Evolutionary conservation across 73 alveolate species (phyloP).

Genomic region (Stentor roeselii): DNA sequence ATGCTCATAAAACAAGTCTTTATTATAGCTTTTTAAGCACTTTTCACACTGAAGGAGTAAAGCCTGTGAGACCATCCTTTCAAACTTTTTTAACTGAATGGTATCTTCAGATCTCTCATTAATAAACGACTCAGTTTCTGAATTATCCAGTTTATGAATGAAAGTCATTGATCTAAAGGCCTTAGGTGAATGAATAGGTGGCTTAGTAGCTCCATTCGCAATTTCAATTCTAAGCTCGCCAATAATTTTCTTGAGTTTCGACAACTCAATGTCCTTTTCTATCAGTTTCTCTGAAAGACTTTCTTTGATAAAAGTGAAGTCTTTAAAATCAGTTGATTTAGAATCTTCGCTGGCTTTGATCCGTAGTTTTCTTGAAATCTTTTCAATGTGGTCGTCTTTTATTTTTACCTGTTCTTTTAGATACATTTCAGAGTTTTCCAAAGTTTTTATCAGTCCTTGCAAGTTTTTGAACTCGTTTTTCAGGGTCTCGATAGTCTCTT

Average conservation of each 20-base stretch:
- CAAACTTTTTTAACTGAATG: neutral
- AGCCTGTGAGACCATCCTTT: neutral
- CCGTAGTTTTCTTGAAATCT: neutral
- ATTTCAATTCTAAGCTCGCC: conserved; percentile 15
- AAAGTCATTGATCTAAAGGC: neutral
- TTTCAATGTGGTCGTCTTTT: neutral
- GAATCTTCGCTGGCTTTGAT: conserved; percentile 22
- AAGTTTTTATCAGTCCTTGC: neutral
- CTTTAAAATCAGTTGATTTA: neutral
- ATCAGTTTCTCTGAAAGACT: conserved; percentile 12
- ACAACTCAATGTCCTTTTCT: neutral
- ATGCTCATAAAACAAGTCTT: neutral
- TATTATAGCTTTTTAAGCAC: neutral
- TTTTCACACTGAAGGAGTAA: neutral
- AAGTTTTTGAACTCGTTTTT: neutral
- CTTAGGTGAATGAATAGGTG: conserved; percentile 11
- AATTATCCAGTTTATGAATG: neutral
- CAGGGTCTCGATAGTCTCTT: neutral
- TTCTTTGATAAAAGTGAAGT: neutral
- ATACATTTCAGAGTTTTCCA: neutral
- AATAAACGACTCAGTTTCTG: neutral
- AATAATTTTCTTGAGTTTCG: neutral
- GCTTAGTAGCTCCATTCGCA: neutral
- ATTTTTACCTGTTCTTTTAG: neutral
- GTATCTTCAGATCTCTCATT: neutral